Base-by-base conservation (phyloP, 176 grass and related monocot species). In the Ensete ventricosum region DNA sequence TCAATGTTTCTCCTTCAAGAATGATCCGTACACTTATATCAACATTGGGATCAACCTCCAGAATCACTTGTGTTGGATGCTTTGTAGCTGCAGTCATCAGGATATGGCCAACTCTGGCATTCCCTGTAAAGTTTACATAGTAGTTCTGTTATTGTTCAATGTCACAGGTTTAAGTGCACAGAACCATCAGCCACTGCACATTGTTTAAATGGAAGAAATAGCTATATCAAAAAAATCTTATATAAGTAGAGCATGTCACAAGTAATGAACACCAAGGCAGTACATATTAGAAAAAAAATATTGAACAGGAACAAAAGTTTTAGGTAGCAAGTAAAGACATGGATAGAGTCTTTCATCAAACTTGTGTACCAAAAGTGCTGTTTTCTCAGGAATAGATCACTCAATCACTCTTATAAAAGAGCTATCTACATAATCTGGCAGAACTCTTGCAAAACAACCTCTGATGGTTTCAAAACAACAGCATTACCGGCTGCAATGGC, bases 261-360 rank as follows among this genome's bases (percentile, higher is more conserved):
- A 3, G 3, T 29, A 29, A 29, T 3, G 29, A 29, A 29, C 29
- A 29, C 29, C 29, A 29, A 29, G 0, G 29, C 29, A 29, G 29
- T 29, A 29, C 29, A 29, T 29, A 29, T 29, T 29, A 29, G 29
- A 29, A 29, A 29, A 29, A 2, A 29, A 29, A 3, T n/a, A 29
- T 19, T 3, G 29, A 29, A 29, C 29, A 64, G 29, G 29, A 29
- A 2, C 2, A 29, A 29, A 3, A 29, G 2, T 29, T 29, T 29
- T 62, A 50, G 16, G 51, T 1, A 86, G 54, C 52, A 78, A 67
- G 77, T 54, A 71, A 68, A 29, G 26, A 99, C 95, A 90, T 86
- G 95, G 94, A 81, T 99, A 99, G 19, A 99, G 81, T 72, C 94
- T 99, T 84, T 99, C 94, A 22, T 99, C 95, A 90, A 90, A 99